A percentile compares a stretch with the other conserved stretches of the same genome.
Evolutionary conservation across 345 rosid genomes (phyloP).

Genomic region (Hibiscus tridactylites): DNA sequence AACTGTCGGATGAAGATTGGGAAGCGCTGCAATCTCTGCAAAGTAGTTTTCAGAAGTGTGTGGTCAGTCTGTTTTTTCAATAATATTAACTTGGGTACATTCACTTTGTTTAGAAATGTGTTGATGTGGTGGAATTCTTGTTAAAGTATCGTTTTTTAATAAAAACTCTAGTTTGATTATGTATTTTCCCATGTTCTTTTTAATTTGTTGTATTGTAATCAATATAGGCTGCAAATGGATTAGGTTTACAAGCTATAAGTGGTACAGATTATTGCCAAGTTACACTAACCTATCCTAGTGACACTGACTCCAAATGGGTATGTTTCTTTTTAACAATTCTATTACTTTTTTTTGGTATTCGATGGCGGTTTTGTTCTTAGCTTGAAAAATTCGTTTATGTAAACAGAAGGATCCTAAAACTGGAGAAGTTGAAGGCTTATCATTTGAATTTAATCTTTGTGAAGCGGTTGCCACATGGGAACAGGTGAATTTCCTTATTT

Average conservation of each 20-base stretch:
- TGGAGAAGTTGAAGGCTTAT: constrained; percentile 72
- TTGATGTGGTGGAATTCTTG: neutral
- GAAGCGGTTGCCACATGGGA: constrained; percentile 98
- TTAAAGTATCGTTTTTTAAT: neutral
- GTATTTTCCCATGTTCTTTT: too few relatives aligned
- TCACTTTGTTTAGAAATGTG: neutral
- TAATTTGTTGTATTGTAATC: constrained; percentile 11
- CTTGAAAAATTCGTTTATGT: neutral
- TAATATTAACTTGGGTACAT: neutral
- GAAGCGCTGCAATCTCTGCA: constrained; percentile 48
- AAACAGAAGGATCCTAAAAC: constrained; percentile 84
- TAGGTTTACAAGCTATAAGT: constrained; percentile 62
- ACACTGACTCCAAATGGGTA: constrained; percentile 91
- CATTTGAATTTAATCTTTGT: constrained; percentile 73
- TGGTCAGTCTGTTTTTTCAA: constrained; percentile 38
- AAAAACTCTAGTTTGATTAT: neutral
- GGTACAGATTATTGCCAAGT: constrained; percentile 54
- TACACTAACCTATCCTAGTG: constrained; percentile 53
- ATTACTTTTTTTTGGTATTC: neutral
- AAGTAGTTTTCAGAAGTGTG: constrained; percentile 70
- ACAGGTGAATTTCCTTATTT: constrained; percentile 35
- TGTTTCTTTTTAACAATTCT: constrained; percentile 7
- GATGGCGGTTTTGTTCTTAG: neutral
- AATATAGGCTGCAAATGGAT: constrained; percentile 80
- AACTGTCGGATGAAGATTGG: constrained; percentile 54